Evolutionary conservation across 2,329 filamentous ascomycete genomes (phyloP).

Genomic region (Sporothrix dimorphospora): DNA sequence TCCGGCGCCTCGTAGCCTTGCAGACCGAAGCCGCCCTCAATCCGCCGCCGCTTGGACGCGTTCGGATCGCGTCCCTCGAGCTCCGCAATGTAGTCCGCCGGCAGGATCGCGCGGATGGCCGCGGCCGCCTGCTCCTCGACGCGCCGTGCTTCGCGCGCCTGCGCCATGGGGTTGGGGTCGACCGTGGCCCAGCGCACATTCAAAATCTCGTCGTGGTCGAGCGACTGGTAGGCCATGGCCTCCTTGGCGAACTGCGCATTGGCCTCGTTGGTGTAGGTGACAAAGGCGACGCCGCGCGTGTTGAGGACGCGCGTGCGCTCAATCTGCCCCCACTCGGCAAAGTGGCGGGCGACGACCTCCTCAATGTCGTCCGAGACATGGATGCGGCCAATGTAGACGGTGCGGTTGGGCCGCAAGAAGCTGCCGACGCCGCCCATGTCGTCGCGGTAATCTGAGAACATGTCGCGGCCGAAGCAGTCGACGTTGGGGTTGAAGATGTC

Average conservation of each 20-base stretch:
- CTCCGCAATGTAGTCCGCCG: slow-evolving; percentile 88
- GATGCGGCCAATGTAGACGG: slow-evolving; percentile 90
- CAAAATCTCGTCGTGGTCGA: slow-evolving; percentile 89
- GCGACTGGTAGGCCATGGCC: slow-evolving; percentile 90
- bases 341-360: slow-evolving; percentile 91
- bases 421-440: slow-evolving; percentile 97
- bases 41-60: slow-evolving; percentile 82
- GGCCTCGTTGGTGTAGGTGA: slow-evolving; percentile 90
- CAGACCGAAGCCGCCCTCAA: slow-evolving; percentile 86
- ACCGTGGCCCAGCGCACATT: slow-evolving; percentile 98
- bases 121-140: slow-evolving; percentile 97
- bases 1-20: slow-evolving; percentile 94
- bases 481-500: slow-evolving; percentile 93
- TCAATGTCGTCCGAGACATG: slow-evolving; percentile 97
- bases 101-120: slow-evolving; percentile 83
- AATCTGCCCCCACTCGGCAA: slow-evolving; percentile 94
- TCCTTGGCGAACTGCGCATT: slow-evolving; percentile 92
- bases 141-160: slow-evolving; percentile 83
- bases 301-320: slow-evolving; percentile 89
- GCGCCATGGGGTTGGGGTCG: slow-evolving; percentile 92
- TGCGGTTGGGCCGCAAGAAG: slow-evolving; percentile 92
- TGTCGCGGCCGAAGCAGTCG: slow-evolving; percentile 93
- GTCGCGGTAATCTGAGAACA: slow-evolving; percentile 89
- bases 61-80: slow-evolving; percentile 90
- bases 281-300: slow-evolving; percentile 85